Base-by-base conservation (phyloP, 208 protist genomes). In the Acanthamoeba castellanii region DNA sequence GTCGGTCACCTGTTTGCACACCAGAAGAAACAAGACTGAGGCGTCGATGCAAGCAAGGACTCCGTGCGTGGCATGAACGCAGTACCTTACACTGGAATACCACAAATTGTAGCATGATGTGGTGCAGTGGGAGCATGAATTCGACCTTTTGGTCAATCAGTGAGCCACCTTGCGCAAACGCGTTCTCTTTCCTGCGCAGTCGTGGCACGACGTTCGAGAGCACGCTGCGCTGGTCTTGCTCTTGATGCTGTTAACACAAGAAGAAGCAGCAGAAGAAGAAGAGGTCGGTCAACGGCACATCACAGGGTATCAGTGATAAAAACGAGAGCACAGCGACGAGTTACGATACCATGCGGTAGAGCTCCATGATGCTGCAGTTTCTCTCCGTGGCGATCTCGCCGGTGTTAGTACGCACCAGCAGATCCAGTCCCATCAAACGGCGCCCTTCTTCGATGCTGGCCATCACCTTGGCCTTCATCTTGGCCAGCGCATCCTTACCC, bases 381-480 rank as follows among this genome's bases (percentile, higher is more conserved):
- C 25, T 52, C 70, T 96, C 95, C 5, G 93, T 74, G 18, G 95
- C 95, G 30, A 95, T 74, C 11, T 96, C 87, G 32, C 88, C 87
- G 70, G 25, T 72, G 59, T 85, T 37, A 37, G 87, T 94, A 30
- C 93, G 37, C 20, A 96, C 95, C 8, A 96, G 66, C 66, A 96
- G 68, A 42, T 96, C 95, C 0, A 96, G 42, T 2, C 95, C 95
- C 95, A 96, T 95, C 16, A 95, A 25, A 20, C 93, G 42, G 47
- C 95, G 76, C 42, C 95, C 95, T 25, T 96, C 82, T 70, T 96
- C 84, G 61, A 92, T 92, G 37, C 94, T 96, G 16, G 55, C 70
- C 50, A 96, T 95, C 4, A 96, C 95, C 27, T 94, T 96, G 3
- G 76, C 59, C n/a, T 93, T 96, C n/a, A 95, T 61, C 70, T 94